Base-by-base conservation (phyloP, 768 basidiomycete species). In the Termitomyces sp. region DNA sequence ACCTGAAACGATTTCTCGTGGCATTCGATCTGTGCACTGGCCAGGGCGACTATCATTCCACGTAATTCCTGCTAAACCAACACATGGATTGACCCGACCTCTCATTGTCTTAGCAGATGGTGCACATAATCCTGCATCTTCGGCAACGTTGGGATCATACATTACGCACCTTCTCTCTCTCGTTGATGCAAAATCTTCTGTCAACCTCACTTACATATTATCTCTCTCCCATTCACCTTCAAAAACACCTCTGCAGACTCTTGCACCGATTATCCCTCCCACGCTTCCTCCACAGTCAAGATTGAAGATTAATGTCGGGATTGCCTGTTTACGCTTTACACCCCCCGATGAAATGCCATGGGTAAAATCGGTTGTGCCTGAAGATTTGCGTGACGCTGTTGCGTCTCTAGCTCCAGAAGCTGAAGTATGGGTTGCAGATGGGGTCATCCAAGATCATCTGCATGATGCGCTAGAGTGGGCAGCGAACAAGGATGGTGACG, bases 331-430 rank as follows among this genome's bases (percentile, higher is more conserved):
- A 21, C 67, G 68, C 15, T 96, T 95, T 67, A 77, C 84, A 2
- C 83, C 81, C 4, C 90, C 93, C 0, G 89, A 86, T 3, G 90
- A 87, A 2, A 98, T 99, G 97, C 92, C 95, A 0, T 99, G 97
- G 97, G 85, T 98, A 24, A 79, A 74, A 37, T 72, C 85, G 3
- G 85, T 87, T 0, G 66, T 80, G 7, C 75, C 80, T 3, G 67
- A 67, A 2, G 79, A 81, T 46, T 61, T 95, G 51, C 69, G 64
- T 21, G 69, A 71, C 15, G 77, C 74, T 0, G 80, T 85, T 19
- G 58, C 55, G 43, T 58, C 58, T 32, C 69, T 86, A 5, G 65
- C 72, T 3, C 77, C 79, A 5, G 70, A 68, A n/a, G 73, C 72
- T 42, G 72, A 78, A 17, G 55, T 83, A 5, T 85, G 79, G 80